Evolutionary conservation across 202 grass and related monocot species (phyloP).

Genomic region (Setaria italica): DNA sequence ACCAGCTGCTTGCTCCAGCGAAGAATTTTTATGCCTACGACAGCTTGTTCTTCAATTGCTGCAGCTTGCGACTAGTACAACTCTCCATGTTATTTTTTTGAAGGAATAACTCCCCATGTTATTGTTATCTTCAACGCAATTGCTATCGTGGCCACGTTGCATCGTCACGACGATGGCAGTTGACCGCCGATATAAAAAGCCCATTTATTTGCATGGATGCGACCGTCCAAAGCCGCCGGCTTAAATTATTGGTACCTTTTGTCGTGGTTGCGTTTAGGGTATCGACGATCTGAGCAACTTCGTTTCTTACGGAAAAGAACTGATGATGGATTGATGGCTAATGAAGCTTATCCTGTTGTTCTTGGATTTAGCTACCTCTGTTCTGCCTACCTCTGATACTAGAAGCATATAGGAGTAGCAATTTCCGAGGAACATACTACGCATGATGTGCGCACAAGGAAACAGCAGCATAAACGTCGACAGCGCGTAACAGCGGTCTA

Average conservation of each 20-base stretch:
- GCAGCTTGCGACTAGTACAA: neutral
- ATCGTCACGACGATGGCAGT: neutral
- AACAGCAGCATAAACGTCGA: neutral
- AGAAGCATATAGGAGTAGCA: no score
- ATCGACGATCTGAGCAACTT: no score
- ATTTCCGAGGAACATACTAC: no score
- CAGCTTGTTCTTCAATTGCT: neutral
- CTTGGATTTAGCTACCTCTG: no score
- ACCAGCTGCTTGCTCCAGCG: neutral
- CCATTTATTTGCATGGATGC: neutral
- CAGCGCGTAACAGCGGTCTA: neutral
- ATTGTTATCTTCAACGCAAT: neutral
- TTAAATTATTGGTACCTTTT: neutral
- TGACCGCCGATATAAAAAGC: neutral
- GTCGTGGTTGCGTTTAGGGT: neutral
- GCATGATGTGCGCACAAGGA: no score
- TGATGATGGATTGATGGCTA: no score
- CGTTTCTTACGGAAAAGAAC: neutral
- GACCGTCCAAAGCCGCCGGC: neutral
- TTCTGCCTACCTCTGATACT: no score
- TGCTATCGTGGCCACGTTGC: neutral
- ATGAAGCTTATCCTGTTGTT: no score
- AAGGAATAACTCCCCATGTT: neutral
- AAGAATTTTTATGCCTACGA: neutral
- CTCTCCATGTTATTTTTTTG: no score